Base-by-base conservation (phyloP, 352 stramenopile species). In the Phytophthora foliorum region DNA sequence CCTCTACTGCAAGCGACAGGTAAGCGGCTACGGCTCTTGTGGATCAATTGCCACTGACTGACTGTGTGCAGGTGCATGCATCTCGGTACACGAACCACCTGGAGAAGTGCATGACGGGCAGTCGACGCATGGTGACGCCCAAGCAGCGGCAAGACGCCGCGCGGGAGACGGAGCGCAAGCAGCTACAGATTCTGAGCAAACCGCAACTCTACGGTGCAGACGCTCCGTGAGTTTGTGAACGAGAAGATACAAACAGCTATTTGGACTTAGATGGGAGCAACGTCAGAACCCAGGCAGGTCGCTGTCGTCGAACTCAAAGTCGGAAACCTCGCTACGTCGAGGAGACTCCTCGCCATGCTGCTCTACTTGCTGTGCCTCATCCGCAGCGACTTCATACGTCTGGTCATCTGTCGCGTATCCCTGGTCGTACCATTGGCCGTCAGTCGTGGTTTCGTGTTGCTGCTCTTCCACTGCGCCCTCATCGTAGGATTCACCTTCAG, bases 71-170 rank as follows among this genome's bases (percentile, higher is more conserved):
- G 74, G 71, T 93, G 21, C 82, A 93, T 45, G 86, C 86, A 24
- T 89, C 86, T 11, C 63, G 86, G 24, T 93, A 92, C 56, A 88
- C 82, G 13, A 77, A 82, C 19, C 86, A 93, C 62, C 60, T 93
- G 11, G 86, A 92, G 46, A 93, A 93, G 52, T 93, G 86, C 63
- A 81, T 91, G 63, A 82, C 72, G 7, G 83, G 86, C 13, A 84
- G 56, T 16, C 59, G 85, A 46, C 75, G 85, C 10, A 79, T 91
- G 66, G 62, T 72, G 19, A 78, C 68, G 4, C 57, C 63, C 4
- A 77, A 80, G 19, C 65, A 84, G 51, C 63, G 63, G 19, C 74
- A 84, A 54, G 74, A 78, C 27, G 62, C 67, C n/a, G 73, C 76
- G 17, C 60, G 38, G 10, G 70, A 80, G 38, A 81, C 61, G 10